Conservation (phyloP, 2,329 filamentous ascomycete genomes). For the Rhinocladiella mackenziei region DNA sequence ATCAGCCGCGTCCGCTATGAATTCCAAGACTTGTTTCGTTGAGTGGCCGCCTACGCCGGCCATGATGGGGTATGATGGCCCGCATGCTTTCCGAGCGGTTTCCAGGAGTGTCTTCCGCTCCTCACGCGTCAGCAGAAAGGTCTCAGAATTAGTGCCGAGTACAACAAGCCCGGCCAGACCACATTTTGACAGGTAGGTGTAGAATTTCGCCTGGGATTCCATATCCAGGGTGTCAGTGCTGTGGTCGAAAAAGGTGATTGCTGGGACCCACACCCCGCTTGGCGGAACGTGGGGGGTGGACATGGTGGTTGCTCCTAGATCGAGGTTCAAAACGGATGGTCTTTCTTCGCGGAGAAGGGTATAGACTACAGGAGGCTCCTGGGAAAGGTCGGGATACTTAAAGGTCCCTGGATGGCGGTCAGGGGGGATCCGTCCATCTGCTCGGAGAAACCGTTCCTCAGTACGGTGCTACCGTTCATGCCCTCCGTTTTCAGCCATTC, state of each 20-base stretch:
- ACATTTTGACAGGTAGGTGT: conserved; percentile 46
- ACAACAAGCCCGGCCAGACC: conserved; percentile 52
- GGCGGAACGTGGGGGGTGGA: conserved; percentile 26
- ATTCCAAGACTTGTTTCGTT: conserved; percentile 59
- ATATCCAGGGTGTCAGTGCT: conserved; percentile 47
- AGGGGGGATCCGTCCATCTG: too few species aligned
- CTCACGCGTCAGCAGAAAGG: conserved; percentile 54
- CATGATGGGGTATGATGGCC: conserved; percentile 55
- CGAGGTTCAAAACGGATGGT: too few species aligned
- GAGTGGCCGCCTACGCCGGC: conserved; percentile 61
- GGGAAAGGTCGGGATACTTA: too few species aligned
- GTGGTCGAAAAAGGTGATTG: conserved; percentile 53
- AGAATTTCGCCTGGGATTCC: conserved; percentile 49
- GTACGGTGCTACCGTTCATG: too few species aligned
- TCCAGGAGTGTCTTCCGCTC: conserved; percentile 56
- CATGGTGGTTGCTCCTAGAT: not conserved
- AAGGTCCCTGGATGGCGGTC: too few species aligned
- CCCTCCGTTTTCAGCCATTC: too few species aligned
- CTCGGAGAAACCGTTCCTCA: too few species aligned
- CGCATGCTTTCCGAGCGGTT: conserved; percentile 50
- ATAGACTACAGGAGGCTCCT: too few species aligned
- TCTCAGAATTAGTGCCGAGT: conserved; percentile 54
- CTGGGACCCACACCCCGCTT: conserved; percentile 49
- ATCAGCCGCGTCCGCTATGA: conserved; percentile 54
- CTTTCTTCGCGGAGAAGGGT: too few species aligned